Percentiles rank a stretch among this genome's conserved stretches.
Conservation (phyloP, 352 stramenopile species). For the Globisporangium irregulare region DNA sequence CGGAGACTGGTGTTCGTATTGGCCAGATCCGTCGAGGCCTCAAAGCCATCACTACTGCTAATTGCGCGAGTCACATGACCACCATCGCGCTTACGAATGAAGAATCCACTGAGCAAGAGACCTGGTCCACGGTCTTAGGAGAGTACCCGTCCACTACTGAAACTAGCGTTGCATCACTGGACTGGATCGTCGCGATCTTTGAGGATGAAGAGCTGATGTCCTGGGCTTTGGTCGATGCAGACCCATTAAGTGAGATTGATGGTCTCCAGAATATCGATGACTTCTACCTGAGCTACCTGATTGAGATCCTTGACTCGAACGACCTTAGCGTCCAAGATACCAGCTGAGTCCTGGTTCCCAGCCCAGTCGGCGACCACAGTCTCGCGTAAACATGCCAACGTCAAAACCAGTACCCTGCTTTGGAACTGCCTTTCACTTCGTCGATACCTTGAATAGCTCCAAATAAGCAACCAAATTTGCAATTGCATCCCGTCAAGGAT, state of each 20-base stretch:
- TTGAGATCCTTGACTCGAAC: constrained; percentile 7
- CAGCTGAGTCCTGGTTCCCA: no score
- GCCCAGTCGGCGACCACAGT: no score
- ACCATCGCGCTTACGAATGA: neutral
- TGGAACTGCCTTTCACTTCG: no score
- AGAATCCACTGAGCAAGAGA: neutral
- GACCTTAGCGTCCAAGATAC: no score
- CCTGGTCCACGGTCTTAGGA: neutral
- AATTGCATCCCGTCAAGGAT: no score
- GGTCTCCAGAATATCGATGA: constrained; percentile 4
- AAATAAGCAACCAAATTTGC: no score
- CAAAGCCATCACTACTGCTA: neutral
- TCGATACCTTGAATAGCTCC: no score
- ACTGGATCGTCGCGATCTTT: neutral
- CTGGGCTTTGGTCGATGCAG: neutral
- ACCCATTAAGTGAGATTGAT: neutral
- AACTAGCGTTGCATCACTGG: neutral
- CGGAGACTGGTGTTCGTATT: constrained; percentile 2
- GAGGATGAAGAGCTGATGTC: neutral
- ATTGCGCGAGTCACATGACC: neutral
- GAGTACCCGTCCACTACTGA: neutral
- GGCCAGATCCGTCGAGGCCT: neutral
- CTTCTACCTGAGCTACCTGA: constrained; percentile 11
- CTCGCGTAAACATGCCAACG: no score
- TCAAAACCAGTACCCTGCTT: no score